Evolutionary conservation across 805 yeast species (phyloP), one percentile per base, ranked within the genome.

Genomic region (Yamadazyma sp.): DNA sequence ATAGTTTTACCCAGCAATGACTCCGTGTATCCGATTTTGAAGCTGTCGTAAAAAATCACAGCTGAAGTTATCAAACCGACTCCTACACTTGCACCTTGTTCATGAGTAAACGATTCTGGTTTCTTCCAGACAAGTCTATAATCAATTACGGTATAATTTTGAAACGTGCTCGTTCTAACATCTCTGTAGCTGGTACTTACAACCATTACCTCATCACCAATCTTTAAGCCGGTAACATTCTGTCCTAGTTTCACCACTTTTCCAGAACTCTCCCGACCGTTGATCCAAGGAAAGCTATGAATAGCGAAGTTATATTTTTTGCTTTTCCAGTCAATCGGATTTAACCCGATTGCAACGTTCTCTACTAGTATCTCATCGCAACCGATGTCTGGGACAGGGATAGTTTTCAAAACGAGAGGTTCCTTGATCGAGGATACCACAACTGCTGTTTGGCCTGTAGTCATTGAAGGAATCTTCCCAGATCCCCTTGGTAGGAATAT

Each of bases 251-350:
- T 53, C 6, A 58, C 60, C 3, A 71, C 61, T 6, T 56, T 38
- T 1, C 77, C 77, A 16, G 71, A 60, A 30, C 68, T 57, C 46
- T 71, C 77, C 24, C 77, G 53, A 11, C 77, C 77, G 48, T 70
- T 71, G 32, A 71, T 56, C 77, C 77, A 71, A 7, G 77, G 77
- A 40, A 71, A 70, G 10, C 68, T 61, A 44, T 71, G 65, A 6
- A 71, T 61, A 15, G 73, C 75, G 52, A 72, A 72, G 28, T 59
- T 55, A 44, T 64, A 71, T 38, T 64, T 67, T 35, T 67, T 66
- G 6, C 71, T 69, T 47, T 71, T 71, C 77, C 77, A 71, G 46
- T 71, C 77, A 21, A 71, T 59, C 7, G 74, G 77, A 44, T 71
- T 71, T 27, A 71, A 46, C 0, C 77, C 77, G 30, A 70, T 55